A percentile compares a stretch with the other conserved stretches of the same genome.
Evolutionary conservation across 108 stramenopile genomes (phyloP).

Genomic region (Skeletonema grethae): DNA sequence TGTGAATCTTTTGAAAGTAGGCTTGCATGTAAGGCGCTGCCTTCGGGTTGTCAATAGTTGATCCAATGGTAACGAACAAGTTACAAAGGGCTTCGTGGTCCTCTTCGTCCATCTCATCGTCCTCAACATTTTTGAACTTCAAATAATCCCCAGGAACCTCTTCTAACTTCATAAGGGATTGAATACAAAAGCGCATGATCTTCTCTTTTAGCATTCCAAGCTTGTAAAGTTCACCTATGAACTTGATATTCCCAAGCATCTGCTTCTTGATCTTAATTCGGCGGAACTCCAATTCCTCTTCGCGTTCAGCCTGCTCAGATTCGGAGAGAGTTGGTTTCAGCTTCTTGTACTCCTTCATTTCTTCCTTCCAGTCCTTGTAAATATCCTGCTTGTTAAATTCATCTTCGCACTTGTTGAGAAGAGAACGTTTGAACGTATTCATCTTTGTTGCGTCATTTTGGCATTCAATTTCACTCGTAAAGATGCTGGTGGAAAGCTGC

Average conservation of each 20-base stretch:
- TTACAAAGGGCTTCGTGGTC: slow-evolving; percentile 92
- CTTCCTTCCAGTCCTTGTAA: slow-evolving; percentile 83
- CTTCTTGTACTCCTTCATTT: slow-evolving; percentile 72
- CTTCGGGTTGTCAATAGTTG: slow-evolving; percentile 73
- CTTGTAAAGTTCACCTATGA: slow-evolving; percentile 98
- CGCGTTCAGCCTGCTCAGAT: slow-evolving; percentile 64
- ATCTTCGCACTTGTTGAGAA: slow-evolving; percentile 90
- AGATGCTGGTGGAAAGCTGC: slow-evolving; percentile 71
- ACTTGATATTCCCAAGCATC: slow-evolving; percentile 74
- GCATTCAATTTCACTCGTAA: slow-evolving; percentile 71
- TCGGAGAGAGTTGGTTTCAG: slow-evolving; percentile 67
- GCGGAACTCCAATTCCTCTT: slow-evolving; percentile 79
- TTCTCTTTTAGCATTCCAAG: slow-evolving; percentile 90
- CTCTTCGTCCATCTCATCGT: slow-evolving; percentile 82
- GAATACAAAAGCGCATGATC: slow-evolving; percentile 92
- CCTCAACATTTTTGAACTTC: slow-evolving; percentile 51
- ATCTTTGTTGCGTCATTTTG: slow-evolving; percentile 71
- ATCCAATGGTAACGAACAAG: slow-evolving; percentile 83
- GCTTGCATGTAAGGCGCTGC: slow-evolving; percentile 61
- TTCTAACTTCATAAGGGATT: slow-evolving; percentile 76
- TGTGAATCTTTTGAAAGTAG: slow-evolving; percentile 73
- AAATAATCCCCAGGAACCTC: slow-evolving; percentile 50
- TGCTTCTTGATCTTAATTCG: slow-evolving; percentile 94
- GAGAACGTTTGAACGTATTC: slow-evolving; percentile 85
- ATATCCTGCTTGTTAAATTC: slow-evolving; percentile 89